A percentile compares a stretch with the other conserved stretches of the same genome.
phyloP scores from a whole-genome alignment of 2,329 filamentous ascomycete genomes.

The Aspergillus spinulosporus region DNA sequence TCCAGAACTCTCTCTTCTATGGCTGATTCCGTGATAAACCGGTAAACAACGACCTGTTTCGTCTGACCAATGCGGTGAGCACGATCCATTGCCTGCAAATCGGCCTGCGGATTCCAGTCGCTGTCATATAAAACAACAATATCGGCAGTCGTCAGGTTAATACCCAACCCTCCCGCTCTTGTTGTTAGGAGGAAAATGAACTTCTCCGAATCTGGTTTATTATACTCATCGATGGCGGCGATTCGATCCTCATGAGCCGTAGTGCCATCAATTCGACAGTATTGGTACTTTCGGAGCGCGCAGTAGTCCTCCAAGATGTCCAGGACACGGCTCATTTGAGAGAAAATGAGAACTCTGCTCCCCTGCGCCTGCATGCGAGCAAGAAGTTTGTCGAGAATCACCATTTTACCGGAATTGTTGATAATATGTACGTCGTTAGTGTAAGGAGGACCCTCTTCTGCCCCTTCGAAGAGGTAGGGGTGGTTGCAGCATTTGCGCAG shows the following conservation, averaged over 20 bases:
- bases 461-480: conserved; percentile 95
- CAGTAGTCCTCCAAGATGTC: conserved; percentile 99
- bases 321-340: conserved; percentile 95
- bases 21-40: conserved; percentile 95
- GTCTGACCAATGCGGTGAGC: conserved; percentile 98
- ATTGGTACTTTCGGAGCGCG: conserved; percentile 90
- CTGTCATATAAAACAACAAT: conserved; percentile 97
- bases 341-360: conserved; percentile 97
- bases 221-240: conserved; percentile 96
- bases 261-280: conserved; percentile 94
- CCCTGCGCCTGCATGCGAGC: conserved; percentile 80
- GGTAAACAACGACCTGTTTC: conserved; percentile 94
- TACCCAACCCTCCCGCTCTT: conserved; percentile 90
- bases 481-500: conserved; percentile 98
- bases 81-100: conserved; percentile 98
- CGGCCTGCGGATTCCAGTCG: conserved; percentile 98
- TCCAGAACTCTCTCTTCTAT: conserved; percentile 98
- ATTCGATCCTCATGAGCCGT: conserved; percentile 98
- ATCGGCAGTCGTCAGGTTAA: conserved; percentile 92
- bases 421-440: conserved; percentile 96
- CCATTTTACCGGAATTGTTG: conserved; percentile 95
- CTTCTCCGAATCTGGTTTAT: conserved; percentile 91
- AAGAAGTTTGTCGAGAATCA: conserved; percentile 89
- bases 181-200: conserved; percentile 96
- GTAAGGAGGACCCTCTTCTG: conserved; percentile 94